Percentiles rank a stretch among this genome's conserved stretches.
Conservation (phyloP, 2,329 filamentous ascomycete species). For the Ophiocordyceps polyrhachis-furcata region DNA sequence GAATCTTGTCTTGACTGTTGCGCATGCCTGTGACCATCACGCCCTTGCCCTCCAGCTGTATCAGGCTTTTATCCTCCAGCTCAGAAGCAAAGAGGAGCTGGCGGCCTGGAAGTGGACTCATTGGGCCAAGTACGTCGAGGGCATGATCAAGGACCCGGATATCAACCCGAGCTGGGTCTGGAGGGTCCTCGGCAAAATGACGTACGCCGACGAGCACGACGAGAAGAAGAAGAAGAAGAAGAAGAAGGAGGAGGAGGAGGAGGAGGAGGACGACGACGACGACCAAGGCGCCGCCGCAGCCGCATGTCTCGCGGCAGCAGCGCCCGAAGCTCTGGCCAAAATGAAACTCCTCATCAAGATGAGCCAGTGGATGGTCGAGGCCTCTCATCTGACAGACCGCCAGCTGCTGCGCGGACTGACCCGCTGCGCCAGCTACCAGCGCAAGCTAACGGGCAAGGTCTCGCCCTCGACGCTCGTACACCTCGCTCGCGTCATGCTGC, state of each 20-base stretch:
- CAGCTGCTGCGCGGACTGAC: slow-evolving; percentile 13
- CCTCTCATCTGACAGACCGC: slow-evolving; percentile 11
- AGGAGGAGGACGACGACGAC: background rate
- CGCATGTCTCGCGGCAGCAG: background rate
- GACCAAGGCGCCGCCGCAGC: no score
- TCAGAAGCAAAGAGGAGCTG: background rate
- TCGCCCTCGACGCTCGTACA: slow-evolving; percentile 10
- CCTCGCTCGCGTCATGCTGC: slow-evolving; percentile 10
- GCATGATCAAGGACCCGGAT: slow-evolving; percentile 14
- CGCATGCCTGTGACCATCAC: slow-evolving; percentile 8
- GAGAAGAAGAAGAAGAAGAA: no score
- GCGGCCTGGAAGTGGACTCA: slow-evolving; percentile 12
- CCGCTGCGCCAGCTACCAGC: slow-evolving; percentile 9
- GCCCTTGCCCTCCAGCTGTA: slow-evolving; percentile 9
- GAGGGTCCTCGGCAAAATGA: slow-evolving; percentile 9
- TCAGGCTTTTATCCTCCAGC: slow-evolving; percentile 3
- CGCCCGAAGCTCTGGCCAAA: slow-evolving; percentile 6
- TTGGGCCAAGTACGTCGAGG: slow-evolving; percentile 14
- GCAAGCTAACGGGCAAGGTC: slow-evolving; percentile 6
- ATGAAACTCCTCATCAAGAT: slow-evolving; percentile 13
- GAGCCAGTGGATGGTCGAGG: slow-evolving; percentile 11
- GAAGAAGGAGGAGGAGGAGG: no score
- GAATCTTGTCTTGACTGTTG: slow-evolving; percentile 3
- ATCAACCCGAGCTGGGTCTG: slow-evolving; percentile 9
- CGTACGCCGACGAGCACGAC: background rate